Conservation (phyloP, 73 alveolate species). For the Paramecium sonneborni region DNA sequence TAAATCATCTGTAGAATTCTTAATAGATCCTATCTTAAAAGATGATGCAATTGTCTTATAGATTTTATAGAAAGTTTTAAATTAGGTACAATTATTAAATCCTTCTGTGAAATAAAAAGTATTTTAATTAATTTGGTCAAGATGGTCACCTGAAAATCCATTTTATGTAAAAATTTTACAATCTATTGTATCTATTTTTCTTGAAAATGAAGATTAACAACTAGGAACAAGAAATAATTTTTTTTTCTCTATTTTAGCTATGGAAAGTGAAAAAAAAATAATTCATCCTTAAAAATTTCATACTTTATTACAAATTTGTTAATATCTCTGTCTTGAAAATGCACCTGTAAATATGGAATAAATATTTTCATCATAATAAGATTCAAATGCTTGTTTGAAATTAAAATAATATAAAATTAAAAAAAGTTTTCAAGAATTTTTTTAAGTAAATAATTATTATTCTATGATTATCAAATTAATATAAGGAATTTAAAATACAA, state of each 20-base stretch:
- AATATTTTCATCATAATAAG: background rate
- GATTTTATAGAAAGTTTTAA: background rate
- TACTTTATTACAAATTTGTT: background rate
- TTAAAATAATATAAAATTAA: background rate
- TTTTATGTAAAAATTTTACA: background rate
- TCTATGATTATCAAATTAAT: background rate
- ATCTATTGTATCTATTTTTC: background rate
- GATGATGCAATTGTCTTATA: background rate
- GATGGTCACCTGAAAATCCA: background rate
- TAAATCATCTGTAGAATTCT: slow-evolving; percentile 4
- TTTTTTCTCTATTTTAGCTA: background rate
- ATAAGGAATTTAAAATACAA: background rate
- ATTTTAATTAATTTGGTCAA: slow-evolving; percentile 6
- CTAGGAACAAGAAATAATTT: slow-evolving; percentile 42
- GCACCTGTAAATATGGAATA: background rate
- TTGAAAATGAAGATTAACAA: background rate
- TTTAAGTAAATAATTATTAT: background rate
- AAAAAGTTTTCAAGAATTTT: slow-evolving; percentile 9
- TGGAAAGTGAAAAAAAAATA: background rate
- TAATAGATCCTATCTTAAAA: background rate
- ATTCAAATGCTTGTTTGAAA: background rate
- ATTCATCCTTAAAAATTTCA: background rate
- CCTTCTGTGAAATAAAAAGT: background rate
- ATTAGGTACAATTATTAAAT: background rate
- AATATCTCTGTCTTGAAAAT: slow-evolving; percentile 43